Percentiles rank a stretch among this genome's conserved stretches.
Evolutionary conservation across 345 rosid genomes (phyloP).

Genomic region (Brassica nigra): DNA sequence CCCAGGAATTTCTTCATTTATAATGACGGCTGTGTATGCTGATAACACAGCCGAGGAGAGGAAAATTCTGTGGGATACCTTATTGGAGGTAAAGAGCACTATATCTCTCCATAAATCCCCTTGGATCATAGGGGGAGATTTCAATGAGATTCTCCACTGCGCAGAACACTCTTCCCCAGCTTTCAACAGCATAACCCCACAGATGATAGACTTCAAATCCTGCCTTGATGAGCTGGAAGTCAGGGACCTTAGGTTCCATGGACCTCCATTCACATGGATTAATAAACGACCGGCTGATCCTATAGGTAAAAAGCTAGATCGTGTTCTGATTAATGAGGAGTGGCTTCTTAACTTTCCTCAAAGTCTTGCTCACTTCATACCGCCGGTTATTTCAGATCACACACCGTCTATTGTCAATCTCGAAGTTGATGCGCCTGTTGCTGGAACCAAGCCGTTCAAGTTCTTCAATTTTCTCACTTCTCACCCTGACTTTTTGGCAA

Average conservation of each 20-base stretch:
- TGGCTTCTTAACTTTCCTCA: background rate
- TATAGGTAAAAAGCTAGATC: background rate
- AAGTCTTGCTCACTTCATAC: background rate
- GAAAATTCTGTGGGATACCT: too few species aligned
- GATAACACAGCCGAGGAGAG: background rate
- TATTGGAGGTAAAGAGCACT: too few species aligned
- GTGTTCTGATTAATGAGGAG: background rate
- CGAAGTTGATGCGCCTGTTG: background rate
- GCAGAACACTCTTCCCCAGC: too few species aligned
- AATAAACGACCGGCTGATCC: background rate
- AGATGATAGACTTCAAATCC: too few species aligned
- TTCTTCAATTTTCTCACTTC: too few species aligned
- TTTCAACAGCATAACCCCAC: too few species aligned
- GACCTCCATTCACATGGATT: too few species aligned
- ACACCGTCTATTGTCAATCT: background rate
- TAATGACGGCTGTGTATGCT: background rate
- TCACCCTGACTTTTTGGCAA: background rate
- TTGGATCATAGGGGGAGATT: too few species aligned
- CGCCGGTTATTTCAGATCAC: background rate
- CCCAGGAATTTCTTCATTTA: background rate
- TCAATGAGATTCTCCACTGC: too few species aligned
- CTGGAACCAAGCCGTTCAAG: background rate
- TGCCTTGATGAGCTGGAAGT: too few species aligned
- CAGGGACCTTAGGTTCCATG: too few species aligned
- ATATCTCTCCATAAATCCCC: too few species aligned